phyloP scores from a whole-genome alignment of 2,329 filamentous ascomycete species.

The Cryphonectria carpinicola region DNA sequence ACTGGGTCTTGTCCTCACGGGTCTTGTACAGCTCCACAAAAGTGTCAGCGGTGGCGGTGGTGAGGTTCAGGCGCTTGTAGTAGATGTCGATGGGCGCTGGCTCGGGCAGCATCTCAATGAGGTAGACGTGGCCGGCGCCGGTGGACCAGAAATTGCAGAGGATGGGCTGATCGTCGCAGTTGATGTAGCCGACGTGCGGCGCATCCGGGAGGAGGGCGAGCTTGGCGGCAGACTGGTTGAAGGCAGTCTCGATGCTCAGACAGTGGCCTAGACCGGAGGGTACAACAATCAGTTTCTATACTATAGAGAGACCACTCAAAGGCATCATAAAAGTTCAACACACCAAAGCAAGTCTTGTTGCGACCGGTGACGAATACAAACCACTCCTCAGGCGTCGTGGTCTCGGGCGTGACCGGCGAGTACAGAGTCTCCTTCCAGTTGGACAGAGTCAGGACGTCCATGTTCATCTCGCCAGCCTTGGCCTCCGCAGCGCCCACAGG shows the following conservation, averaged over 20 bases:
- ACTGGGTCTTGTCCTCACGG: slow-evolving; percentile 48
- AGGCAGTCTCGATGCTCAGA: slow-evolving; percentile 64
- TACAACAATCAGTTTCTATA: slow-evolving; percentile 32
- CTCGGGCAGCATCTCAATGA: slow-evolving; percentile 68
- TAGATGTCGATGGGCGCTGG: slow-evolving; percentile 67
- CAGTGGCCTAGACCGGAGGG: slow-evolving; percentile 60
- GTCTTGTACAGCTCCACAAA: slow-evolving; percentile 64
- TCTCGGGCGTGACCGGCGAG: slow-evolving; percentile 60
- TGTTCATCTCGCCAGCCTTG: slow-evolving; percentile 54
- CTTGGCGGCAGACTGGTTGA: slow-evolving; percentile 66
- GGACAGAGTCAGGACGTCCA: slow-evolving; percentile 65
- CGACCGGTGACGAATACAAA: slow-evolving; percentile 74
- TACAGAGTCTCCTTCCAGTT: slow-evolving; percentile 74
- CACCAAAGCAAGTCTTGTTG: slow-evolving; percentile 77
- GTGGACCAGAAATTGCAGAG: slow-evolving; percentile 77
- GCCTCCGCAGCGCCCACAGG: slow-evolving; percentile 51
- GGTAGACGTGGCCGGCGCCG: slow-evolving; percentile 66
- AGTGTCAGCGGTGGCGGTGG: slow-evolving; percentile 66
- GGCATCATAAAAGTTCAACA: slow-evolving; percentile 32
- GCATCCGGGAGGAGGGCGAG: slow-evolving; percentile 63
- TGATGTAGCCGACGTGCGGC: slow-evolving; percentile 70
- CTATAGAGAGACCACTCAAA: not conserved
- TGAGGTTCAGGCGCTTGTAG: slow-evolving; percentile 70
- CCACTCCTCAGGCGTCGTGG: slow-evolving; percentile 72
- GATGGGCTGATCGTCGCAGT: slow-evolving; percentile 75